phyloP scores from a whole-genome alignment of 75 land plant species.

The Cunninghamia lanceolata region DNA sequence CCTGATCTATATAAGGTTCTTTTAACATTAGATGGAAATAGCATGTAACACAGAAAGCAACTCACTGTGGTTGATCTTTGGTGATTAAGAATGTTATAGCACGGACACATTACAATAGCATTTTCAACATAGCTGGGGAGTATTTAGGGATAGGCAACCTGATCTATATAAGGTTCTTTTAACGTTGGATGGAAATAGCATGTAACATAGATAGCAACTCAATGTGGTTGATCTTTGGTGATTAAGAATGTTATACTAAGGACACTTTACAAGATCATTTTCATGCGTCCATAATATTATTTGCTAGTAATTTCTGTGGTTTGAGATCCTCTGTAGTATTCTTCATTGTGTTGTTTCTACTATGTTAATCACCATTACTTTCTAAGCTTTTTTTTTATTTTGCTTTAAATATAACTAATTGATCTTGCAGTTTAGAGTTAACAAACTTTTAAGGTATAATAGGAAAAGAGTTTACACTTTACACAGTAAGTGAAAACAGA shows the following conservation, averaged over 20 bases:
- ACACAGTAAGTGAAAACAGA: not conserved
- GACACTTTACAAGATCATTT: not conserved
- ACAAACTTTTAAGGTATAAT: not conserved
- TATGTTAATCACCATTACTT: not conserved
- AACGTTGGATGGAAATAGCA: slow-evolving; percentile 67
- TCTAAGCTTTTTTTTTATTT: not conserved
- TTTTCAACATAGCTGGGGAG: slow-evolving; percentile 66
- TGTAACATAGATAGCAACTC: not conserved
- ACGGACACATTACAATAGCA: not conserved
- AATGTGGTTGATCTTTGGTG: not conserved
- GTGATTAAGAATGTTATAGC: not conserved
- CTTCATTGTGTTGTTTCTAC: not conserved
- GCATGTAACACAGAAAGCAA: not conserved
- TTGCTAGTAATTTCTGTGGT: not conserved
- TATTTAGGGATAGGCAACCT: slow-evolving; percentile 88
- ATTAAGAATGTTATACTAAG: not conserved
- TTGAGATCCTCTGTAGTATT: not conserved
- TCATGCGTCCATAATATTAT: not conserved
- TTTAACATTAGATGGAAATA: slow-evolving; percentile 77
- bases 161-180: slow-evolving; percentile 85
- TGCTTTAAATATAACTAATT: not conserved
- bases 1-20: slow-evolving; percentile 90
- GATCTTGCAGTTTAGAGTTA: not conserved
- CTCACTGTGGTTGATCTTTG: not conserved
- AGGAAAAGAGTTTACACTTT: not conserved